These are phyloP conservation scores for Ceratocystis papillata DNA, from an alignment of 2,329 filamentous ascomycete genomes.

Conservation along the genomic window DNA sequence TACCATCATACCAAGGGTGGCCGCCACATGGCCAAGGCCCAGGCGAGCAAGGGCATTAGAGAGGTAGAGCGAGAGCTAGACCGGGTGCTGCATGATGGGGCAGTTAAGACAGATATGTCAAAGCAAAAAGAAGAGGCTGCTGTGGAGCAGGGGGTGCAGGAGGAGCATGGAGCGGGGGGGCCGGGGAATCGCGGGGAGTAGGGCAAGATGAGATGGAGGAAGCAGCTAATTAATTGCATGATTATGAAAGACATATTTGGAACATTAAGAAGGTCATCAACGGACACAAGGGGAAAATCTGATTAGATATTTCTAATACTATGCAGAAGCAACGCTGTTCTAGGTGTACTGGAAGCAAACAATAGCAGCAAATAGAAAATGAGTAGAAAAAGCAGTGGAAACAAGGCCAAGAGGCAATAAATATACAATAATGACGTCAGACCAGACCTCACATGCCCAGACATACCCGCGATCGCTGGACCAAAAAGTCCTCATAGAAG, in stretches of 20 bases:
- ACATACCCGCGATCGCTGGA: constrained; percentile 15
- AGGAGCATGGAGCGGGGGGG: neutral
- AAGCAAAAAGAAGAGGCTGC: neutral
- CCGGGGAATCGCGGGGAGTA: too few relatives aligned
- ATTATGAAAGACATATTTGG: constrained; percentile 11
- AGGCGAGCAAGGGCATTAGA: constrained; percentile 19
- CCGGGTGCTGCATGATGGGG: constrained; percentile 20
- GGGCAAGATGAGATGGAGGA: neutral
- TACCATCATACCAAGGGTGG: constrained; percentile 24
- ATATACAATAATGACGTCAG: neutral
- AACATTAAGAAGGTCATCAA: constrained; percentile 18
- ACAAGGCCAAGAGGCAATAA: neutral
- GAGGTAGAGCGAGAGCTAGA: constrained; percentile 20
- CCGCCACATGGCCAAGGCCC: constrained; percentile 21
- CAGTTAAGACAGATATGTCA: constrained; percentile 12
- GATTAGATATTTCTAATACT: neutral
- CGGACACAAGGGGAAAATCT: neutral
- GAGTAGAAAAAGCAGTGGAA: constrained; percentile 8
- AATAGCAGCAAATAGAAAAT: neutral
- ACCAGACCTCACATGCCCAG: neutral
- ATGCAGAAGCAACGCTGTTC: neutral
- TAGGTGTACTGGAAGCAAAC: neutral
- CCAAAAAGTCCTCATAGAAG: constrained; percentile 41
- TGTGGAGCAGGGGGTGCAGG: neutral
- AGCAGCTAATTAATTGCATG: constrained; percentile 15